phyloP scores from a whole-genome alignment of 768 basidiomycete genomes.

The Hericium erinaceus region DNA sequence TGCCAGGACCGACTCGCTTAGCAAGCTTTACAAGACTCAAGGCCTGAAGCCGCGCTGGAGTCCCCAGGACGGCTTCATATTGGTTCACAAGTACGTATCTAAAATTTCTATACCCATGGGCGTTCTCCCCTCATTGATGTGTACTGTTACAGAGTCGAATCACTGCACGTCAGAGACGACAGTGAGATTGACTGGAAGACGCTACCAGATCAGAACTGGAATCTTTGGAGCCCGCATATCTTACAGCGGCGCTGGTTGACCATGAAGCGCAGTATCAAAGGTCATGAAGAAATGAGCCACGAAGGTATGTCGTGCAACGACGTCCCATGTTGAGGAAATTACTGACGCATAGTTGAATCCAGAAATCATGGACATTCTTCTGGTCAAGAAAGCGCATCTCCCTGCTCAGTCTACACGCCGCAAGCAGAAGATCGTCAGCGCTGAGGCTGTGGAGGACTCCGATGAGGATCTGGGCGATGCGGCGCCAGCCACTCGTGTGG shows the following conservation, averaged over 20 bases:
- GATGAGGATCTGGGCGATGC: constrained; percentile 13
- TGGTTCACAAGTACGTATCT: constrained; percentile 64
- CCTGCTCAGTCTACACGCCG: constrained; percentile 23
- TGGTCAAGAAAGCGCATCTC: constrained; percentile 60
- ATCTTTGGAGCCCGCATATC: constrained; percentile 74
- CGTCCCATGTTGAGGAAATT: too few relatives aligned
- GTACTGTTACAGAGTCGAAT: constrained; percentile 48
- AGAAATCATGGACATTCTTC: constrained; percentile 80
- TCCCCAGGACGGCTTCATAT: constrained; percentile 65
- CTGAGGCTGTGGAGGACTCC: constrained; percentile 25
- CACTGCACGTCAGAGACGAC: constrained; percentile 67
- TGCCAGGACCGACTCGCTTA: constrained; percentile 66
- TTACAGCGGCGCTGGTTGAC: constrained; percentile 75
- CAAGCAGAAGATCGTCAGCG: constrained; percentile 23
- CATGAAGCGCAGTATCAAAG: constrained; percentile 70
- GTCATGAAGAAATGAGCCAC: constrained; percentile 73
- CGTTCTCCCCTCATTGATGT: constrained; percentile 2
- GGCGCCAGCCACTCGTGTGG: too few relatives aligned
- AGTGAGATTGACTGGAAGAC: constrained; percentile 82
- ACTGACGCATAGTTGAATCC: constrained; percentile 3
- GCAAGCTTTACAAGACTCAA: constrained; percentile 61
- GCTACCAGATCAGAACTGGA: constrained; percentile 67
- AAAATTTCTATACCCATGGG: neutral
- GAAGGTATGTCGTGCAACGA: constrained; percentile 37
- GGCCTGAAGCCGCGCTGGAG: constrained; percentile 69